Conservation (phyloP, 495 filamentous ascomycete genomes). For the Aeminium ludgeri region DNA sequence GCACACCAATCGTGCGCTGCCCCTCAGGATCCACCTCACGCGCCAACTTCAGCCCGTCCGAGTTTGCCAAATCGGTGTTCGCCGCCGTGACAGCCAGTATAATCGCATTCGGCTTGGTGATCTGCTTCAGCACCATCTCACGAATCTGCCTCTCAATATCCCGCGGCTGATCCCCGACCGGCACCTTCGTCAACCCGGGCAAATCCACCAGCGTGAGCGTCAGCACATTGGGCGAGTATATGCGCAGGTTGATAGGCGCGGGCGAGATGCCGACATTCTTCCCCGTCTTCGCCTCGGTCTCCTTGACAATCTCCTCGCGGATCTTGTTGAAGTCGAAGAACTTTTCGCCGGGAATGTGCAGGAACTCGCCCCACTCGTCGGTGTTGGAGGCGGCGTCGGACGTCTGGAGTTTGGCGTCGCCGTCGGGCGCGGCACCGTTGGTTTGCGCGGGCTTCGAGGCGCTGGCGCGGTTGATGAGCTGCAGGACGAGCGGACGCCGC, state of each 20-base stretch:
- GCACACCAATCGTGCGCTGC: conserved; percentile 93
- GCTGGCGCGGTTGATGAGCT: conserved; percentile 80
- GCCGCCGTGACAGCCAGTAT: conserved; percentile 92
- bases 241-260: conserved; percentile 87
- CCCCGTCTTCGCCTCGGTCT: conserved; percentile 93
- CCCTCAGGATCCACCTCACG: conserved; percentile 96
- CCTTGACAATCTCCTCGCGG: conserved; percentile 89
- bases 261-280: conserved; percentile 93
- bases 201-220: conserved; percentile 96
- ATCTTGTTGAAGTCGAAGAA: conserved; percentile 99
- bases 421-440: conserved; percentile 57
- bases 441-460: conserved; percentile 31
- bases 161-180: conserved; percentile 93
- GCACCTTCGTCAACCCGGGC: conserved; percentile 93
- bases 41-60: conserved; percentile 90
- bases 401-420: conserved; percentile 32
- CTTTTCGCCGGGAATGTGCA: conserved; percentile 96
- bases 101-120: conserved; percentile 94
- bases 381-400: conserved; percentile 73
- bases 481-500: conserved; percentile 84
- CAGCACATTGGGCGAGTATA: conserved; percentile 95
- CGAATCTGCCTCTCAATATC: conserved; percentile 96
- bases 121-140: conserved; percentile 98
- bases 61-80: conserved; percentile 96
- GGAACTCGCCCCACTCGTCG: conserved; percentile 98